Evolutionary conservation across 257 asterid genomes (phyloP).

Genomic region (Agastache rugosa): DNA sequence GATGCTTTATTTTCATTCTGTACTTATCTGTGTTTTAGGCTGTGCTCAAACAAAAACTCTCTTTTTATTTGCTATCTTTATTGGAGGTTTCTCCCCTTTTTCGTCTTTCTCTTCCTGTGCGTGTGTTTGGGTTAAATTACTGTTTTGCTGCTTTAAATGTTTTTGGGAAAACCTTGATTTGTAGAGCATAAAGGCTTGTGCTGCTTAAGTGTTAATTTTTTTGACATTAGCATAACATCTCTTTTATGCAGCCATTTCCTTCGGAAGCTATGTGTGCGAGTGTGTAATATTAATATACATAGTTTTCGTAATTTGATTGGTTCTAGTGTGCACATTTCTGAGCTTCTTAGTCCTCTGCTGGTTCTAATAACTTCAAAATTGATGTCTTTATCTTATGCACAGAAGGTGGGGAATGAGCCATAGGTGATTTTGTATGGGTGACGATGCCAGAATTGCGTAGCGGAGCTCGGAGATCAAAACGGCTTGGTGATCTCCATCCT

Average conservation of each 20-base stretch:
- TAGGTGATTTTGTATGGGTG: slow-evolving; percentile 95
- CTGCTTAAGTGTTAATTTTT: background rate
- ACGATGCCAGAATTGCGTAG: slow-evolving; percentile 99
- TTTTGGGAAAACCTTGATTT: slow-evolving; percentile 30
- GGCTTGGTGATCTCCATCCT: slow-evolving; percentile 99
- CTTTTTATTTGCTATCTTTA: background rate
- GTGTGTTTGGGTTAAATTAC: slow-evolving; percentile 9
- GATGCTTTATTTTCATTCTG: background rate
- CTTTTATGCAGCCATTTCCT: slow-evolving; percentile 19
- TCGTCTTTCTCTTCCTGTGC: background rate
- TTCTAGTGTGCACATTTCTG: background rate
- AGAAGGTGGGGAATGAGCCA: slow-evolving; percentile 50
- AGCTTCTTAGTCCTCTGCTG: slow-evolving; percentile 36
- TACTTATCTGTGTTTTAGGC: slow-evolving; percentile 8
- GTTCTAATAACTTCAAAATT: slow-evolving; percentile 31
- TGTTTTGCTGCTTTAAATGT: slow-evolving; percentile 13
- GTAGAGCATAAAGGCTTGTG: background rate
- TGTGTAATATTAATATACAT: background rate
- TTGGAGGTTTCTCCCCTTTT: background rate
- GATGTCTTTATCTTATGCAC: background rate
- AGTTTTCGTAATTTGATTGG: background rate
- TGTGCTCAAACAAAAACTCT: slow-evolving; percentile 15
- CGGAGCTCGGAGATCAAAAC: slow-evolving; percentile 99
- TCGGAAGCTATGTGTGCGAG: slow-evolving; percentile 9
- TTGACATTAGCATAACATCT: background rate